These are phyloP conservation scores for Pleurotus ostreatus DNA, from an alignment of 768 basidiomycete species.

Conservation along the genomic window DNA sequence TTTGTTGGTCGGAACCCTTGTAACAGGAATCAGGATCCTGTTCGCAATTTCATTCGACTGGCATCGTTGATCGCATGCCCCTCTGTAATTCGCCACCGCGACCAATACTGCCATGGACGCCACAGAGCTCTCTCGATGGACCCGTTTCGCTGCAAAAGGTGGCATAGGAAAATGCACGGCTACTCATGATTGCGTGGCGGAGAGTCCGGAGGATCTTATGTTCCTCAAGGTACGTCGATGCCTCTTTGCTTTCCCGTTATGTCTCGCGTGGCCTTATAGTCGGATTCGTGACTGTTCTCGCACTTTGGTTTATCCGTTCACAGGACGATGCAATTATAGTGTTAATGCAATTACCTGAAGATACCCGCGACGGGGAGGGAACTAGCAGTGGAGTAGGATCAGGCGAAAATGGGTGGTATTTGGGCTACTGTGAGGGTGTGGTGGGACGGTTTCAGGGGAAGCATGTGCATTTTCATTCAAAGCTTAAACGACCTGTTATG, in stretches of 20 bases:
- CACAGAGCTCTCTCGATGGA: slow-evolving; percentile 73
- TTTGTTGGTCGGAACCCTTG: too few species aligned
- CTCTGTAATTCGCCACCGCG: too few species aligned
- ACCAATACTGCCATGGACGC: slow-evolving; percentile 50
- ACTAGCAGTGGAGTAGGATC: too few species aligned
- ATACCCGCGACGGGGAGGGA: slow-evolving; percentile 2
- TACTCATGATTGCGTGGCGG: slow-evolving; percentile 68
- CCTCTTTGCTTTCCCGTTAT: neutral
- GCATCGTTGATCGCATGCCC: too few species aligned
- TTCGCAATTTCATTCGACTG: too few species aligned
- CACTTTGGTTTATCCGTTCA: slow-evolving; percentile 3
- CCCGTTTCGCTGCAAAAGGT: slow-evolving; percentile 79
- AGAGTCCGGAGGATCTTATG: slow-evolving; percentile 77
- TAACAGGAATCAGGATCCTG: too few species aligned
- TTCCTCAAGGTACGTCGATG: slow-evolving; percentile 65
- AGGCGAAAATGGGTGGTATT: slow-evolving; percentile 20
- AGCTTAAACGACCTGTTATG: slow-evolving; percentile 78
- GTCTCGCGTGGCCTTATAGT: too few species aligned
- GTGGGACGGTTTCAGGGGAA: slow-evolving; percentile 67
- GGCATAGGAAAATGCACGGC: slow-evolving; percentile 83
- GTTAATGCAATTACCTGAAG: slow-evolving; percentile 60
- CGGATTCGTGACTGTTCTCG: neutral
- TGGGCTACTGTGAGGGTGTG: slow-evolving; percentile 85
- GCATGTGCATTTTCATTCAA: slow-evolving; percentile 66
- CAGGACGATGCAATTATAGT: slow-evolving; percentile 81